Percentiles rank a stretch among this genome's conserved stretches.
phyloP scores from a whole-genome alignment of 2,329 filamentous ascomycete genomes.

The Cercospora zeina region DNA sequence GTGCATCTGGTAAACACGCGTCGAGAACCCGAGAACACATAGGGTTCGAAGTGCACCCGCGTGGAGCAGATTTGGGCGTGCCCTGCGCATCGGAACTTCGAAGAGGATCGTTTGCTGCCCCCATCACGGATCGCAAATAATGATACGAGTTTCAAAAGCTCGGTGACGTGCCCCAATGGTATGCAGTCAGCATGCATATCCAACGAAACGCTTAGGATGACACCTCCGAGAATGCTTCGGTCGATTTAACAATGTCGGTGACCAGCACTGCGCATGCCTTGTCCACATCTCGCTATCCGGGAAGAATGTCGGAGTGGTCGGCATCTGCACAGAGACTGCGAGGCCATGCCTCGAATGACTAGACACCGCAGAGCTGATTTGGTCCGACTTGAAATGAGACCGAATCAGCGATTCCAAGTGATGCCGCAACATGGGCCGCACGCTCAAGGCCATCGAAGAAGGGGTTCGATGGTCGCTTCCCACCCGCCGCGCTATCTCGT shows the following conservation, averaged over 20 bases:
- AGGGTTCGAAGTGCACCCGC: not conserved
- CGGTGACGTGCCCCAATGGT: not conserved
- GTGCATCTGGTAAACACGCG: not conserved
- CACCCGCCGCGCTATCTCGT: not conserved
- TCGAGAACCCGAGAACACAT: not conserved
- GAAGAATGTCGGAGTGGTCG: not conserved
- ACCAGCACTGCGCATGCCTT: not conserved
- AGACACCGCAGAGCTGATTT: not conserved
- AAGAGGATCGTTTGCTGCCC: not conserved
- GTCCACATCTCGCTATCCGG: not conserved
- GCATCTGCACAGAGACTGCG: not conserved
- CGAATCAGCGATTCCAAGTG: not conserved
- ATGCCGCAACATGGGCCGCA: not conserved
- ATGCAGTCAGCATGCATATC: constrained; percentile 4
- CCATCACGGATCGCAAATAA: not conserved
- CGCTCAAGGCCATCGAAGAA: not conserved
- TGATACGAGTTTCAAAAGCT: not conserved
- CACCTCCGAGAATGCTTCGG: not conserved
- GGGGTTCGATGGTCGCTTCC: not conserved
- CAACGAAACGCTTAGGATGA: not conserved
- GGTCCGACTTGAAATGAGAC: not conserved
- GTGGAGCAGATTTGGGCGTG: not conserved
- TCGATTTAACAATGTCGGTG: not conserved
- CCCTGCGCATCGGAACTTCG: not conserved
- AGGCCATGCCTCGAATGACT: not conserved